Conservation (phyloP, 352 stramenopile species). For the Thalassiosira hispida region DNA sequence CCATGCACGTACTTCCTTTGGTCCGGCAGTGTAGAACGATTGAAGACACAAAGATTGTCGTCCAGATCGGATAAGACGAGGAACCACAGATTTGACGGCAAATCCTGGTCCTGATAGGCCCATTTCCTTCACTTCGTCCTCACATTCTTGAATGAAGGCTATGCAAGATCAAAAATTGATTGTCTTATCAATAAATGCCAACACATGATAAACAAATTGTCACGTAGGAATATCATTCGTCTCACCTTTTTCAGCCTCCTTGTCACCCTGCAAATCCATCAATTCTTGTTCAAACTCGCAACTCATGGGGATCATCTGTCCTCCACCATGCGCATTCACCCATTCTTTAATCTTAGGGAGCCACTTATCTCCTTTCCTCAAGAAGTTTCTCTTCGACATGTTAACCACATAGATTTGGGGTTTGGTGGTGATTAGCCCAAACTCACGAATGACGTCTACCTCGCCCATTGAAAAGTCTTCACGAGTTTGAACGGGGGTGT, state of each 20-base stretch:
- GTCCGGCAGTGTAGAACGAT: slow-evolving; percentile 94
- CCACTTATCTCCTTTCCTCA: slow-evolving; percentile 98
- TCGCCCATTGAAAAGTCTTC: slow-evolving; percentile 86
- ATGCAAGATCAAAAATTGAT: slow-evolving; percentile 12
- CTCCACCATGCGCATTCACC: slow-evolving; percentile 94
- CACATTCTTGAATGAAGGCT: slow-evolving; percentile 82
- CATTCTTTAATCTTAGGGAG: slow-evolving; percentile 97
- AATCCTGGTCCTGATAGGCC: slow-evolving; percentile 81
- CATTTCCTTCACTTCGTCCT: slow-evolving; percentile 73
- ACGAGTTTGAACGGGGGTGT: slow-evolving; percentile 84
- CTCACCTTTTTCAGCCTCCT: slow-evolving; percentile 73
- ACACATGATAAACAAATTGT: no score
- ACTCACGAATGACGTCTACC: slow-evolving; percentile 87
- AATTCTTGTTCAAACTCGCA: slow-evolving; percentile 98
- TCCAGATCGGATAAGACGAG: slow-evolving; percentile 96
- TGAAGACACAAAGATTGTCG: slow-evolving; percentile 98
- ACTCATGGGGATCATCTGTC: slow-evolving; percentile 96
- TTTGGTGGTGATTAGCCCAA: slow-evolving; percentile 87
- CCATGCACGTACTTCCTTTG: slow-evolving; percentile 98
- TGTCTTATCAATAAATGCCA: no score
- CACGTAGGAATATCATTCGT: slow-evolving; percentile 14
- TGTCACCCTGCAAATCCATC: slow-evolving; percentile 76
- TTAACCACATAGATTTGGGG: slow-evolving; percentile 98
- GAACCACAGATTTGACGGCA: slow-evolving; percentile 87
- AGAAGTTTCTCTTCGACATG: slow-evolving; percentile 98